phyloP scores from a whole-genome alignment of 441 rosid genomes.

The Manihot esculenta region DNA sequence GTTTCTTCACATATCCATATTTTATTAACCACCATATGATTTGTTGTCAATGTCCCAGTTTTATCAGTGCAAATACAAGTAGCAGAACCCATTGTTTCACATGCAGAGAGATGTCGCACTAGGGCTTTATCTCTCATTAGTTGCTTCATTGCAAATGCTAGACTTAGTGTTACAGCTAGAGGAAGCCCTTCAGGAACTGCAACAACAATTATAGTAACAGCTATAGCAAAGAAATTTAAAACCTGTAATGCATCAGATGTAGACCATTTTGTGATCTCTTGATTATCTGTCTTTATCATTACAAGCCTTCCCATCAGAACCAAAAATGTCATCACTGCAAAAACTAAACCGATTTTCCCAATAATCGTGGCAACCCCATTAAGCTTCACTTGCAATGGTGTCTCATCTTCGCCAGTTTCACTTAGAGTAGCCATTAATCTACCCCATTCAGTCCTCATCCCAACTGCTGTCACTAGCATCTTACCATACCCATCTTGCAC shows the following conservation, averaged over 20 bases:
- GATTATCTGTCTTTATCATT: conserved; percentile 23
- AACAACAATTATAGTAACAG: conserved; percentile 54
- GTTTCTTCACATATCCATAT: conserved; percentile 47
- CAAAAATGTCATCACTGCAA: conserved; percentile 42
- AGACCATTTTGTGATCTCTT: conserved; percentile 24
- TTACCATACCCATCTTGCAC: conserved; percentile 48
- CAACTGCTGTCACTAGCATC: conserved; percentile 53
- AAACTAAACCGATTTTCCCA: conserved; percentile 44
- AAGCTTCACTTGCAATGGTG: conserved; percentile 50
- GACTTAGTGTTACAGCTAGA: conserved; percentile 52
- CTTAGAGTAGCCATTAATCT: conserved; percentile 47
- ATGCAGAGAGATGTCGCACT: conserved; percentile 51
- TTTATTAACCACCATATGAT: conserved; percentile 42
- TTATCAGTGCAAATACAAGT: conserved; percentile 52
- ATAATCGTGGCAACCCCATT: conserved; percentile 48
- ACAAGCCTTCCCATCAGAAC: conserved; percentile 43
- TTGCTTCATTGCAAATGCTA: conserved; percentile 59
- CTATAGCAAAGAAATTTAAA: conserved; percentile 37
- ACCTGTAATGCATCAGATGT: conserved; percentile 36
- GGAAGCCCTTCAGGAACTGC: conserved; percentile 66
- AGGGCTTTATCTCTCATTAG: conserved; percentile 47
- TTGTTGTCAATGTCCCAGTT: conserved; percentile 48
- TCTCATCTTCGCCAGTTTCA: conserved; percentile 39
- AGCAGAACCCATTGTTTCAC: conserved; percentile 57
- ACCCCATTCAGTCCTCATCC: conserved; percentile 53